Evolutionary conservation across 768 basidiomycete genomes (phyloP).

Genomic region (Rhodosporidiobolus sp.): DNA sequence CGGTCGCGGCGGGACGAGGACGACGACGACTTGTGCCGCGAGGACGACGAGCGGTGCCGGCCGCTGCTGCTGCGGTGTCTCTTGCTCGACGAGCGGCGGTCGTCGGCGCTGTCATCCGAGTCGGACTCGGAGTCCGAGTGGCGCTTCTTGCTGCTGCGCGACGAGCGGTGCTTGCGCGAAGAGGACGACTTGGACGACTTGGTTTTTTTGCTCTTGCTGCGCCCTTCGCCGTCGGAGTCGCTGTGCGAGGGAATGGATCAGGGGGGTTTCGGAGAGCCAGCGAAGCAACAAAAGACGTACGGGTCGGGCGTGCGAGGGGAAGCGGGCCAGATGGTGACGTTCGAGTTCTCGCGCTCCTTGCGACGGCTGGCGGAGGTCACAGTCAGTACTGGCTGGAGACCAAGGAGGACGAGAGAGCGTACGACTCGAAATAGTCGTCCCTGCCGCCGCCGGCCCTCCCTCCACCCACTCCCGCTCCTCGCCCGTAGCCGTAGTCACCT

Average conservation of each 20-base stretch:
- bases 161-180: conserved; percentile 55
- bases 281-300: conserved; percentile 6
- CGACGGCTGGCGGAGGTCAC: conserved; percentile 59
- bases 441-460: conserved; percentile 45
- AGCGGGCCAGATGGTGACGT: conserved; percentile 71
- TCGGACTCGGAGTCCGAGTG: conserved; percentile 36
- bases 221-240: conserved; percentile 6
- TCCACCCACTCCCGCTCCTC: conserved; percentile 45
- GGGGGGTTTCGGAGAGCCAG: neutral
- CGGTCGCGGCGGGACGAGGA: conserved; percentile 53
- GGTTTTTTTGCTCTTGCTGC: neutral
- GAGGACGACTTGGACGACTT: conserved; percentile 56
- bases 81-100: neutral
- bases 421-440: conserved; percentile 69
- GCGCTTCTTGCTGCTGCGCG: conserved; percentile 53
- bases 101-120: conserved; percentile 12
- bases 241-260: neutral
- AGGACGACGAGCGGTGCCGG: neutral
- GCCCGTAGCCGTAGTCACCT: neutral
- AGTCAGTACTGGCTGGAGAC: neutral
- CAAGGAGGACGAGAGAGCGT: neutral
- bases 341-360: conserved; percentile 60
- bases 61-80: conserved; percentile 4
- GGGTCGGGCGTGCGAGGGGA: conserved; percentile 71
- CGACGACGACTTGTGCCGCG: conserved; percentile 5